Base-by-base conservation (phyloP, 1,284 basidiomycete genomes). In the Cryptococcus floricola region DNA sequence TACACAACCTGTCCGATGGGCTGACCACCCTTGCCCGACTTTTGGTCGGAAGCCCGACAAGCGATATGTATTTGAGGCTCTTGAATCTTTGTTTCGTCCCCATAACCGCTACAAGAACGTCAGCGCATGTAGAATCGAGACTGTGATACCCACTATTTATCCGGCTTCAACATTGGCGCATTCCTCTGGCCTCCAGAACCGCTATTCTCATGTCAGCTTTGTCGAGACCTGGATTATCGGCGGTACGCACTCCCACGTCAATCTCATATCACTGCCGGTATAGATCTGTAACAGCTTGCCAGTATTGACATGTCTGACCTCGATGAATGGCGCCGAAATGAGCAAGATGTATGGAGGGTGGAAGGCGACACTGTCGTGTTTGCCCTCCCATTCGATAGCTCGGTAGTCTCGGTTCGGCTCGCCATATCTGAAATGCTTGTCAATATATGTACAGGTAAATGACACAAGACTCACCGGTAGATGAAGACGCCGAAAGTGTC, bases 381-480 rank as follows among this genome's bases (percentile, higher is more conserved):
- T 87, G 12, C 92, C 92, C 77, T 98, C 94, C 92, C 94, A 98
- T 73, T 97, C 93, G 66, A 97, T 90, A 5, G 87, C 85, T 56
- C 85, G 80, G 27, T 81, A 73, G 46, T 72, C 69, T 45, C 89
- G 85, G 64, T 85, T 88, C 1, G 89, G 90, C 53, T 88, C 86
- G 41, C 93, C 92, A 61, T 93, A 89, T 48, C 89, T 87, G 71
- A 25, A 34, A 34, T 34, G 39, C n/a, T 7, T 28, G 42, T 43
- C n/a, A 39, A 39, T 7, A 48, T 52, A 58, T 27, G n/a, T 28
- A 9, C 31, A 19, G 16, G 39, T 8, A 6, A 38, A 34, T 13
- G 4, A 37, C 27, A 6, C 5, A 9, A 19, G n/a, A 55, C 59
- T 53, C 27, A 68, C 62, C 68, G 57, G 59, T 72, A 63, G 57